Conservation (phyloP, 176 grass and related monocot genomes). For the Hsuehochloa calcarea region DNA sequence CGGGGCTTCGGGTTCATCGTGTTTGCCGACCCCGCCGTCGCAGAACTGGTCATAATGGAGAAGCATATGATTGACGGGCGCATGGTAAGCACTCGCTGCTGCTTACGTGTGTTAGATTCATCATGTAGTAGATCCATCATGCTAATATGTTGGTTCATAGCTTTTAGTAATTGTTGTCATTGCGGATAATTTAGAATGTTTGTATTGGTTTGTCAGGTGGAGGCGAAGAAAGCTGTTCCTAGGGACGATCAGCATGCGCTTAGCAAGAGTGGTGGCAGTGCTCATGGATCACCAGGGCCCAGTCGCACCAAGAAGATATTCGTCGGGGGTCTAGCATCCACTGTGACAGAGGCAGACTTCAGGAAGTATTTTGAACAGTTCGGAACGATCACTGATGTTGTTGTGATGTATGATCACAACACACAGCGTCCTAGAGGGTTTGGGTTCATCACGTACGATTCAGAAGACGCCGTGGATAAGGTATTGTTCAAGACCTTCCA, state of each 20-base stretch:
- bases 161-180: not conserved
- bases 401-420: conserved; percentile 94
- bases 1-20: conserved; percentile 89
- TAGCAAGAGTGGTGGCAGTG: conserved; percentile 51
- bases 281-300: conserved; percentile 66
- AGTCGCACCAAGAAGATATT: conserved; percentile 91
- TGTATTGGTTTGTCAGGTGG: conserved; percentile 59
- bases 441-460: conserved; percentile 88
- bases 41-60: conserved; percentile 70
- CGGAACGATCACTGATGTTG: conserved; percentile 78
- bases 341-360: conserved; percentile 76
- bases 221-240: conserved; percentile 92
- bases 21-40: conserved; percentile 65
- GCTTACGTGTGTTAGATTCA: conserved; percentile 8
- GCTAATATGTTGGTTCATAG: not conserved
- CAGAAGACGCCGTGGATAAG: conserved; percentile 76
- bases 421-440: conserved; percentile 86
- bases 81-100: conserved; percentile 52
- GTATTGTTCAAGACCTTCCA: conserved; percentile 89
- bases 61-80: conserved; percentile 93
- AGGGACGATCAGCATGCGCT: conserved; percentile 66
- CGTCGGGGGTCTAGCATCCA: conserved; percentile 80
- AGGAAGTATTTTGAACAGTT: conserved; percentile 87
- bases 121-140: conserved; percentile 36
- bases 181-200: conserved; percentile 34